A percentile compares a stretch with the other conserved stretches of the same genome.
Conservation (phyloP, 306 rosid genomes). For the Dryas drummondii region DNA sequence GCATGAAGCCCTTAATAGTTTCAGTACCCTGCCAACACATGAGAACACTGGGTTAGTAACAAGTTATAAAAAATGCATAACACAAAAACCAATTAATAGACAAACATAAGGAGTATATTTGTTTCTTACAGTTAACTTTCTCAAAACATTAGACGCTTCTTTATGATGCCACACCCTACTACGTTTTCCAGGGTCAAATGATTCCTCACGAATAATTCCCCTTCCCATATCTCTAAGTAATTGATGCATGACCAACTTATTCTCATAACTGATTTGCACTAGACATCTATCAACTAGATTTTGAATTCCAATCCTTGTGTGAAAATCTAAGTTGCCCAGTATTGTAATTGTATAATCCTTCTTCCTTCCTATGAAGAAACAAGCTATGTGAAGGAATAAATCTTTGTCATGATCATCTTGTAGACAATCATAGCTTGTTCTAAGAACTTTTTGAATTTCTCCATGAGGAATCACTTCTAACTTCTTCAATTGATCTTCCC, state of each 20-base stretch:
- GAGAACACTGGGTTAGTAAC: no score
- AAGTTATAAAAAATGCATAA: no score
- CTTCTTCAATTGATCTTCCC: not conserved
- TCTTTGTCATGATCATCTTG: not conserved
- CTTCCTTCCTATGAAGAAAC: not conserved
- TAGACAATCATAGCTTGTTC: not conserved
- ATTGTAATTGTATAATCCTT: not conserved
- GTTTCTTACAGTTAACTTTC: no score
- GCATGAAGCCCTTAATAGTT: no score
- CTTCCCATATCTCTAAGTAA: not conserved
- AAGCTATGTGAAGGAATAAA: not conserved
- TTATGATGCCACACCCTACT: no score
- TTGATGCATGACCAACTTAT: not conserved
- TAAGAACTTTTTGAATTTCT: not conserved
- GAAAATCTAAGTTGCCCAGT: not conserved
- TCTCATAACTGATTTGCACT: not conserved
- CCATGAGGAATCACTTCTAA: not conserved
- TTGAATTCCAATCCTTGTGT: not conserved
- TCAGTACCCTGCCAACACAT: no score
- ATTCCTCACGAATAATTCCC: not conserved
- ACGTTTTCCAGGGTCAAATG: not conserved
- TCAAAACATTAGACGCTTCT: no score
- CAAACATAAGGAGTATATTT: no score
- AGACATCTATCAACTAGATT: slow-evolving; percentile 1
- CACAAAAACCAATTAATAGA: no score